Evolutionary conservation across 352 stramenopile species (phyloP), one percentile per base, ranked within the genome.

Genomic region (Globisporangium cederbergense): DNA sequence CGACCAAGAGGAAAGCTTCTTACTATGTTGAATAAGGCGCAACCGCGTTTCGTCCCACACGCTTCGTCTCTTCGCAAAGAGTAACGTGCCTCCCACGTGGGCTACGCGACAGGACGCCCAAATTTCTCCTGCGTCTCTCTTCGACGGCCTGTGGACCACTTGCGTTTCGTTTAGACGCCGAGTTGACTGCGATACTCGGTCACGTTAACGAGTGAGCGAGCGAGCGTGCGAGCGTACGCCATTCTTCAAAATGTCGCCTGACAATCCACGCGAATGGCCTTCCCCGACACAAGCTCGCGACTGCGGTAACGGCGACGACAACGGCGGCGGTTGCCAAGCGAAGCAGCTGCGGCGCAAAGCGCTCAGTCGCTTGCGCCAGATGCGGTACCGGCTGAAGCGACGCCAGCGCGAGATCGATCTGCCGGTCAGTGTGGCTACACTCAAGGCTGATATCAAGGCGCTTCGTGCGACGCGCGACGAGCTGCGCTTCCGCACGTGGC

Each of bases 371-470:
- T 64, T 46, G 18, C 52, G 71, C 7, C 71, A 77, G 51, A 7
- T 67, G 49, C 63, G 67, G 11, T 77, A 77, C 55, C 60, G 72
- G n/a, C 36, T 67, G 30, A 70, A 69, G 50, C 70, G 70, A 49
- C 66, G 55, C 9, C 63, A 70, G 43, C 60, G 72, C 34, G 67
- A 74, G 49, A 51, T 45, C 22, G 57, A 66, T 8, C 57, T 74
- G 3, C 42, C 49, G 28, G 42, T 25, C 34, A 60, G 47, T 6
- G 58, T 72, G 36, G 20, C 43, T 32, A 40, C 47, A 2, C 9
- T 74, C 50, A 43, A 58, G 32, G 52, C 18, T 25, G 64, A 77
- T 20, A 59, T 77, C 3, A n/a, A 38, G 4, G 25, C 10, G 2
- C 8, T 74, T 38, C 50, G 70, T 9, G 53, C 34, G n/a, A 45